Evolutionary conservation across 179 eudicot genomes (phyloP), one percentile per base, ranked within the genome.

Genomic region (Silene coronaria): DNA sequence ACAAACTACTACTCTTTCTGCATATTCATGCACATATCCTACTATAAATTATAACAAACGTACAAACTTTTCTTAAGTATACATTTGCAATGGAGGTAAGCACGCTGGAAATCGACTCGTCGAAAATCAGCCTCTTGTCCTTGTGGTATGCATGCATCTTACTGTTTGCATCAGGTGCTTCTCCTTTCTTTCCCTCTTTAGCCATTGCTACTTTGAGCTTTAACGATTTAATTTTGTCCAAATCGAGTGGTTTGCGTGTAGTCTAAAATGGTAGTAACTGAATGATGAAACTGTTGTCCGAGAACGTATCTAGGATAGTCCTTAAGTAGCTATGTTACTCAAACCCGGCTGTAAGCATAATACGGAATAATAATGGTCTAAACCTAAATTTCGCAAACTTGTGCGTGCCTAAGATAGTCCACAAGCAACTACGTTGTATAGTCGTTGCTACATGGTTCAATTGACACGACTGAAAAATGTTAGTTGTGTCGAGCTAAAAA

Each of bases 121-220:
- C 74, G 78, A 81, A 77, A 67, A 80, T 68, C 73, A 27, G 45
- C 36, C 30, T 61, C 51, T 19, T 79, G 22, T 69, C 0, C 58
- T 53, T 76, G 6, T 67, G 73, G 82, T 74, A 60, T 60, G 65
- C 85, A 45, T 82, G 77, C 53, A 42, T 79, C 76, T 71, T 82
- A 45, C 71, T 82, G 36, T 65, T 0, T 67, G 45, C 53, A 67
- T 19, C 74, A 76, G 83, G 83, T 77, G 28, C 23, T 23, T 65
- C 13, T 45, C 34, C 9, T 48, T 23, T 53, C 4, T 48, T 23
- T 14, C 36, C 16, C 2, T 28, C 57, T 14, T 70, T 24, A 24
- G 1, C 24, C 23, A 10, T 45, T 26, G 16, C 13, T 16, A 26
- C 4, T 60, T 22, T 10, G 10, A 48, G 57, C 11, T 36, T 36